Percentiles rank a stretch among this genome's conserved stretches.
These are phyloP conservation scores for Plantago elongata DNA, from an alignment of 257 asterid genomes.

Conservation along the genomic window DNA sequence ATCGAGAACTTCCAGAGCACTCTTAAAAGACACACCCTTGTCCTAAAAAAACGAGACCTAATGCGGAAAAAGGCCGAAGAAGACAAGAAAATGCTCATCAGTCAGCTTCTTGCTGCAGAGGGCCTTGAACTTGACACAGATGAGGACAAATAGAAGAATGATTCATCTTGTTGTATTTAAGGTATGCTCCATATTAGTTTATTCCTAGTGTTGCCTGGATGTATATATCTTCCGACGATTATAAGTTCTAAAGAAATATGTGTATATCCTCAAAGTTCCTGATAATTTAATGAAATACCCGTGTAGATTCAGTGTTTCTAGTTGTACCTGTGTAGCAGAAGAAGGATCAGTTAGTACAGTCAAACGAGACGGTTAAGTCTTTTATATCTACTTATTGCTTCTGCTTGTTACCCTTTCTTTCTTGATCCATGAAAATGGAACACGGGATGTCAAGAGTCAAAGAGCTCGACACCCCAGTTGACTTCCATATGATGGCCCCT, in stretches of 20 bases:
- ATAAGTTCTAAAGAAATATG: not conserved
- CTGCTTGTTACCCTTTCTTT: too few species aligned
- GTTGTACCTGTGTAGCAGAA: not conserved
- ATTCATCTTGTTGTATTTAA: conserved; percentile 1
- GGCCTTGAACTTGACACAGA: conserved; percentile 87
- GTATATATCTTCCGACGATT: conserved; percentile 1
- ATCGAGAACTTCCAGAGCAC: conserved; percentile 65
- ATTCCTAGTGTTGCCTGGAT: conserved; percentile 1
- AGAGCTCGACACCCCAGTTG: too few species aligned
- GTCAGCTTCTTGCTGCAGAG: conserved; percentile 87
- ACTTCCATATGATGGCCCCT: too few species aligned
- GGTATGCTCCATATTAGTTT: not conserved
- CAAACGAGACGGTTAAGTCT: too few species aligned
- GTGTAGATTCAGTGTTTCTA: not conserved
- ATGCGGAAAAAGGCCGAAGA: conserved; percentile 76
- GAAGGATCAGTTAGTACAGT: too few species aligned
- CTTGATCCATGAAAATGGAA: too few species aligned
- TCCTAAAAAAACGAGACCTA: conserved; percentile 69
- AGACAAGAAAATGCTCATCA: conserved; percentile 55
- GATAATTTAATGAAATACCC: too few species aligned
- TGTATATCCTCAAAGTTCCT: not conserved
- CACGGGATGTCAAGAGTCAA: not conserved
- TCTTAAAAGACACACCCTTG: conserved; percentile 72
- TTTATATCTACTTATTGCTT: too few species aligned
- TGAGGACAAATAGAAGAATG: conserved; percentile 38